Evolutionary conservation across 2,329 filamentous ascomycete species (phyloP).

Genomic region (Bipolaris oryzae): DNA sequence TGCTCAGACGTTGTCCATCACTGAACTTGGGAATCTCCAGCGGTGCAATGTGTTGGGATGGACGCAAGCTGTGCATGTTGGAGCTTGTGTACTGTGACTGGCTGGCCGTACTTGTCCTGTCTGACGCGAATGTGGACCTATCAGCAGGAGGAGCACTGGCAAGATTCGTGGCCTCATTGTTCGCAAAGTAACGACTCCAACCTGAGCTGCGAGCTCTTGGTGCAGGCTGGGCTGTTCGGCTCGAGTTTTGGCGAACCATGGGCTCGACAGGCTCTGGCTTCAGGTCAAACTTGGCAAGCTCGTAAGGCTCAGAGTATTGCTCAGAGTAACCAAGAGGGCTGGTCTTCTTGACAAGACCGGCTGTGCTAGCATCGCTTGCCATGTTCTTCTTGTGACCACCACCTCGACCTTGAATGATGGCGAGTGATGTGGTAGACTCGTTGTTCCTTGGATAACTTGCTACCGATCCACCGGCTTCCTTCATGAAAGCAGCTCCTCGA

Average conservation of each 20-base stretch:
- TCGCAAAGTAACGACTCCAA: conserved; percentile 80
- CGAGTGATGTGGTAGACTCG: conserved; percentile 51
- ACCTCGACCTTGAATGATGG: conserved; percentile 62
- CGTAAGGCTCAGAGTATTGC: conserved; percentile 49
- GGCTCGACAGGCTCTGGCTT: conserved; percentile 41
- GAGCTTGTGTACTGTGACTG: conserved; percentile 59
- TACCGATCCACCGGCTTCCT: conserved; percentile 55
- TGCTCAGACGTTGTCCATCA: conserved; percentile 64
- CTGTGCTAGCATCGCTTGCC: conserved; percentile 64
- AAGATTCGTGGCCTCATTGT: conserved; percentile 64
- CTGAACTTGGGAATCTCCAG: conserved; percentile 61
- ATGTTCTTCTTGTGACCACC: conserved; percentile 57
- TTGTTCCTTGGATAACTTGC: conserved; percentile 43
- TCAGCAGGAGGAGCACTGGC: conserved; percentile 68
- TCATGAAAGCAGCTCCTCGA: conserved; percentile 59
- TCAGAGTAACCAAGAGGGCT: conserved; percentile 48
- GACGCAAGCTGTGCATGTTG: conserved; percentile 60
- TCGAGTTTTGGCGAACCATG: conserved; percentile 47
- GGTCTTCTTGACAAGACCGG: conserved; percentile 64
- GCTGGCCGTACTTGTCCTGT: conserved; percentile 48
- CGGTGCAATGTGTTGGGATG: conserved; percentile 73
- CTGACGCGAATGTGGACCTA: conserved; percentile 47
- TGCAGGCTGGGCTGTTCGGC: conserved; percentile 30
- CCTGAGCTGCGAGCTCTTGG: conserved; percentile 64
- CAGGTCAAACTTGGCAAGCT: conserved; percentile 54